Percentiles rank a stretch among this genome's conserved stretches.
Evolutionary conservation across 495 filamentous ascomycete genomes (phyloP).

Genomic region (Alectoria sarmentosa): DNA sequence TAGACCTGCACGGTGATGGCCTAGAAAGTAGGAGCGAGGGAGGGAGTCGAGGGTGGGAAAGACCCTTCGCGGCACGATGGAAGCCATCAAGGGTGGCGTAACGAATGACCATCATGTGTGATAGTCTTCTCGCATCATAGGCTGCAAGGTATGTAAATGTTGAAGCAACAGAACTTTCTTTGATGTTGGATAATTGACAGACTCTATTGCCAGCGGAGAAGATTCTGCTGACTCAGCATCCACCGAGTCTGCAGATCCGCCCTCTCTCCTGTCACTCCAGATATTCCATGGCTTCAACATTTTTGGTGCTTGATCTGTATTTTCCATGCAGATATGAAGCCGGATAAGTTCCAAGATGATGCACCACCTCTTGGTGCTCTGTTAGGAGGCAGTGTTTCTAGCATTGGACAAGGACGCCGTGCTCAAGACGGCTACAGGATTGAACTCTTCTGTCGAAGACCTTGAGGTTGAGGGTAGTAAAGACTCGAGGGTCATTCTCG

Average conservation of each 20-base stretch:
- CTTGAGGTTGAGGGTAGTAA: neutral
- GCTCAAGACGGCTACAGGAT: neutral
- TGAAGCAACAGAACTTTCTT: no score
- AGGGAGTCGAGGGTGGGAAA: conserved; percentile 67
- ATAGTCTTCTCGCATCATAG: neutral
- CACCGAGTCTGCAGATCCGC: no score
- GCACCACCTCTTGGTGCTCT: neutral
- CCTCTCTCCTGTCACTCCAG: neutral
- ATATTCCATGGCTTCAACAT: neutral
- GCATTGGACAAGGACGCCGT: neutral
- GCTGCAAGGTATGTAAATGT: conserved; percentile 8
- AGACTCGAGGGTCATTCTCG: no score
- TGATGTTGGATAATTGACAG: no score
- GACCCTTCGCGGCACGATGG: conserved; percentile 63
- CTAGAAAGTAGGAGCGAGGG: conserved; percentile 91
- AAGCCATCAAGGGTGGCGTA: conserved; percentile 19
- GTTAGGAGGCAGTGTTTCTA: neutral
- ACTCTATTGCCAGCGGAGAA: no score
- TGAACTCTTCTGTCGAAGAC: neutral
- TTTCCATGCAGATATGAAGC: neutral
- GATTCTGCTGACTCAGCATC: neutral
- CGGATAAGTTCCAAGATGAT: neutral
- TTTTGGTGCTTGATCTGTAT: neutral
- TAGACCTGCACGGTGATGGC: conserved; percentile 83
- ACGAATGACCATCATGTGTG: conserved; percentile 1